A percentile compares a stretch with the other conserved stretches of the same genome.
These are phyloP conservation scores for Populus trichocarpa DNA, from an alignment of 441 rosid species.

Conservation along the genomic window DNA sequence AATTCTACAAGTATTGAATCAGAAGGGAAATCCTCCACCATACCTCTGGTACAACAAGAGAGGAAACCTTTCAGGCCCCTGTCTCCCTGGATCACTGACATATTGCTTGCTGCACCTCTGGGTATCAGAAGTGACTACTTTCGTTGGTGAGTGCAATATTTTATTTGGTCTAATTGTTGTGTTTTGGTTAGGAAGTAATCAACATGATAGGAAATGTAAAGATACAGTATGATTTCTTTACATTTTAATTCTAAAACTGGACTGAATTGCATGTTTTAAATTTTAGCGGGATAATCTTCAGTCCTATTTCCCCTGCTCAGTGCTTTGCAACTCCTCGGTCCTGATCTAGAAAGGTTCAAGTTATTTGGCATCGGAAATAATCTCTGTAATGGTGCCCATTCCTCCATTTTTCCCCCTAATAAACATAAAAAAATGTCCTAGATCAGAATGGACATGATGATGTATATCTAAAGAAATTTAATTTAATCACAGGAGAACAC, in stretches of 20 bases:
- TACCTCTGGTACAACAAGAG: slow-evolving; percentile 55
- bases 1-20: slow-evolving; percentile 41
- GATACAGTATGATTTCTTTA: neutral
- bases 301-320: neutral
- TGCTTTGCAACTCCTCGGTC: neutral
- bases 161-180: neutral
- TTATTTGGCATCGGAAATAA: neutral
- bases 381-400: neutral
- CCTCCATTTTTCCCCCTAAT: fast-evolving
- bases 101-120: slow-evolving; percentile 91
- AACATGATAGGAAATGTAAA: neutral
- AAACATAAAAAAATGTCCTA: neutral
- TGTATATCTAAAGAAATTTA: neutral
- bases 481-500: neutral
- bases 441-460: neutral
- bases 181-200: neutral
- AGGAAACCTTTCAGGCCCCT: slow-evolving; percentile 92
- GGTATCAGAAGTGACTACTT: slow-evolving; percentile 97
- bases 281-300: neutral
- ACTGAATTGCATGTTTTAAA: neutral
- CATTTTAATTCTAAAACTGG: neutral
- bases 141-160: slow-evolving; percentile 69
- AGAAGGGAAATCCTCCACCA: slow-evolving; percentile 38
- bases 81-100: slow-evolving; percentile 97
- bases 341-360: neutral